These are phyloP conservation scores for Vitis hybrid DNA, from an alignment of 177 flowering plant species.

Conservation along the genomic window DNA sequence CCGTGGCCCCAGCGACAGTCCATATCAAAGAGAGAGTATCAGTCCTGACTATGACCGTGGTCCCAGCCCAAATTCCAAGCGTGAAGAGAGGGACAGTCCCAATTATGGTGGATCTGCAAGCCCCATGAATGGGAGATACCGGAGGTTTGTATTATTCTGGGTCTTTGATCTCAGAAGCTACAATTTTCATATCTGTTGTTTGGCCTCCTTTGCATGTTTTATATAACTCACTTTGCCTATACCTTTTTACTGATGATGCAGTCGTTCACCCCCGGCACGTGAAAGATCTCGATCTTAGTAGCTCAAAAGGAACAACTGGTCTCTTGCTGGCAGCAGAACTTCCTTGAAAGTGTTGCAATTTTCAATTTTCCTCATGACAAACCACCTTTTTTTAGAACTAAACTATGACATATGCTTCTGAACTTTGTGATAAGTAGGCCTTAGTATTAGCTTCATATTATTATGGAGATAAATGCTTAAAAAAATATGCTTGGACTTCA, in stretches of 20 bases:
- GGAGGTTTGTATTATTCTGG: constrained; percentile 32
- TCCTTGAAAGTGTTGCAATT: background rate
- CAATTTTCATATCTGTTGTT: background rate
- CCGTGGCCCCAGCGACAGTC: constrained; percentile 30
- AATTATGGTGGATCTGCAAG: constrained; percentile 38
- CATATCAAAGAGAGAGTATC: constrained; percentile 24
- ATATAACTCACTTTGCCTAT: background rate
- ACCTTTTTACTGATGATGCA: constrained; percentile 16
- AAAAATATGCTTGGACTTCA: background rate
- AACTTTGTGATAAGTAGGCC: background rate
- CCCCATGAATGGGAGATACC: constrained; percentile 37
- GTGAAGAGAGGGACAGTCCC: constrained; percentile 33
- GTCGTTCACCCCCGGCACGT: constrained; percentile 41
- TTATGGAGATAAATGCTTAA: background rate
- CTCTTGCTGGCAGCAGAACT: background rate
- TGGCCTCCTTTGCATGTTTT: background rate
- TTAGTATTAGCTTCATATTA: background rate
- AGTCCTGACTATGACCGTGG: constrained; percentile 27
- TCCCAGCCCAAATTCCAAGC: constrained; percentile 19
- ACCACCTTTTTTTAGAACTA: background rate
- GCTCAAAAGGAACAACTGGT: background rate
- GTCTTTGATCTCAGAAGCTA: background rate
- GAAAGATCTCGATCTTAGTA: constrained; percentile 30
- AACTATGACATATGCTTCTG: background rate
- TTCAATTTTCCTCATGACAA: background rate